Base-by-base conservation (phyloP, 1,284 basidiomycete species). In the Earliella scabrosa region DNA sequence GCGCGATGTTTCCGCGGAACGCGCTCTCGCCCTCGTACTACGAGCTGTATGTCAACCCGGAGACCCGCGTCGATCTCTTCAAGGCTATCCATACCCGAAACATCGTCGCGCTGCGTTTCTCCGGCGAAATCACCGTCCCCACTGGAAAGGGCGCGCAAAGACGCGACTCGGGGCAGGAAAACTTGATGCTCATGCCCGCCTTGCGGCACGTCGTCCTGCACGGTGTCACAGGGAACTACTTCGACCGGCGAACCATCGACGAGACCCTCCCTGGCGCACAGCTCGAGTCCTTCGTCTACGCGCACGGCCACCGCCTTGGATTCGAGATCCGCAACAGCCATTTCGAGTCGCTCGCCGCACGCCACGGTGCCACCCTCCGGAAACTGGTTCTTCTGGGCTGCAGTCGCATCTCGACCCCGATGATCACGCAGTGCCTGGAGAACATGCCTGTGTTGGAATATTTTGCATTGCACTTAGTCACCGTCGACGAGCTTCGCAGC, bases 381-480 rank as follows among this genome's bases (percentile, higher is more conserved):
- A 72, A 63, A 52, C 65, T 80, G n/a, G 70, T 76, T 50, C 68
- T 78, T 6, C 64, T 79, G 3, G 71, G 69, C 2, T 74, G 73
- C 56, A 71, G 60, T 45, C 68, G 71, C 11, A 60, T 79, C 16
- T 69, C 73, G 5, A 73, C 66, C 29, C 44, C 64, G 7, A 60
- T 55, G 14, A 60, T 80, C 21, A 63, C 69, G 16, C 58, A 62
- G 9, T 74, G 71, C 41, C 54, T 79, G 2, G 60, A 61, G 23
- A 52, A 39, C 26, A 53, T 78, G 23, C 61, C 63, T 0, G 53
- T 41, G 21, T 63, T 79, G n/a, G 68, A 74, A 51, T 73, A 75
- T 50, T 68, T 80, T 50, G 75, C 75, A 1, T 61, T 79, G 20
- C 71, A 71, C 4, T 55, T 77, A 27, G 64, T 75, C 40, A 75